Evolutionary conservation across 192 early-diverging fungal genomes (phyloP), one percentile per base, ranked within the genome.

Genomic region (Phlyctochytrium arcticum): DNA sequence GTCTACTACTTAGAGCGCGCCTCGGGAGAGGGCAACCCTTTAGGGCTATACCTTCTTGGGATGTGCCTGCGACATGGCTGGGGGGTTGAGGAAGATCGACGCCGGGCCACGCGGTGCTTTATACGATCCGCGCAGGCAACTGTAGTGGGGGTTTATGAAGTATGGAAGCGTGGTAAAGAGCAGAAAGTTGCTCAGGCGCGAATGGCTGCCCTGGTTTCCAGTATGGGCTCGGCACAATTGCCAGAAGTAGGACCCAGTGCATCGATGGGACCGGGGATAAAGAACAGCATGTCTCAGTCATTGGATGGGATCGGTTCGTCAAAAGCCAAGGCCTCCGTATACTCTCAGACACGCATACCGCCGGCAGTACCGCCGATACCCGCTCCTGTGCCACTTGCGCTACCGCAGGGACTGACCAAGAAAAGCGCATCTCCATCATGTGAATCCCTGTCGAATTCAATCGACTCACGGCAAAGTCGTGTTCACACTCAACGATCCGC

Each of bases 51-150:
- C 36, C 57, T 62, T 36, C 19, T 61, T 1, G 66, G 66, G 3
- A 61, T 68, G 44, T 51, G 44, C 48, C 33, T 68, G 29, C 42
- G 66, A 12, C 66, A 68, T 66, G 66, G 66, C 23, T 60, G 60
- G 46, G 66, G 66, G 9, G 36, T 65, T 35, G 5, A 62, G 24
- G 65, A 19, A 15, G 65, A 67, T 27, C 15, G 34, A 21, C n/a
- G 9, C 23, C 54, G 62, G 0, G 62, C 51, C 15, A 23, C 60
- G 2, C n/a, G 32, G n/a, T 58, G 48, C 44, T 48, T 60, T 7
- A 31, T 60, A 17, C 15, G 39, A 50, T 21, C 23, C 12, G 44
- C 59, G 48, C 46, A 60, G 32, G 54, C 62, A 30, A 39, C 34
- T 24, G 31, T 58, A 19, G 62, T 37, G 15, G 23, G 21, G 21